These are phyloP conservation scores for Metschnikowia baotianmanensis DNA, from an alignment of 805 yeast genomes.

Conservation along the genomic window DNA sequence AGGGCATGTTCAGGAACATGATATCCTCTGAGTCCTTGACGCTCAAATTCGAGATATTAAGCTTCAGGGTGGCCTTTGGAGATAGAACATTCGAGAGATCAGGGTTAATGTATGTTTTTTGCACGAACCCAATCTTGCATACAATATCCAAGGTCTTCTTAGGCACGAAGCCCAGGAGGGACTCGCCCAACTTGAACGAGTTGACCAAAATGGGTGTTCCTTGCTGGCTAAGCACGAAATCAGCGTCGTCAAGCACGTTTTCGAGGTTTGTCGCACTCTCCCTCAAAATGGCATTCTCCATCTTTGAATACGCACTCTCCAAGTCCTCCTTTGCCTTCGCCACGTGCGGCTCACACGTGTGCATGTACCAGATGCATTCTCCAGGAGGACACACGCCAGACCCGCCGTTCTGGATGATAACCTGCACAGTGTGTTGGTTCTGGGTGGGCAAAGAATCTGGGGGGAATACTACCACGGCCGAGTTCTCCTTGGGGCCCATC, in stretches of 20 bases:
- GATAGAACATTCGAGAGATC: slow-evolving; percentile 40
- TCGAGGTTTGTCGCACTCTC: slow-evolving; percentile 65
- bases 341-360: slow-evolving; percentile 67
- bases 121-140: slow-evolving; percentile 41
- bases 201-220: slow-evolving; percentile 68
- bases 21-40: slow-evolving; percentile 23
- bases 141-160: slow-evolving; percentile 56
- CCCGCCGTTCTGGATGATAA: slow-evolving; percentile 81
- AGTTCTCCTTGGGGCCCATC: slow-evolving; percentile 81
- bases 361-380: slow-evolving; percentile 86
- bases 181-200: slow-evolving; percentile 82
- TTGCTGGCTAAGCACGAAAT: slow-evolving; percentile 29
- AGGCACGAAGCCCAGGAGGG: slow-evolving; percentile 82
- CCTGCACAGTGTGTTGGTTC: slow-evolving; percentile 79
- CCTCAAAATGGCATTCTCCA: slow-evolving; percentile 77
- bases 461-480: slow-evolving; percentile 91
- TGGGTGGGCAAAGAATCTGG: slow-evolving; percentile 67
- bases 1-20: slow-evolving; percentile 60
- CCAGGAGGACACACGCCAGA: slow-evolving; percentile 85
- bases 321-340: slow-evolving; percentile 71
- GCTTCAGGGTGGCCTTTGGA: slow-evolving; percentile 22
- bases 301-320: slow-evolving; percentile 72
- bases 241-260: slow-evolving; percentile 32
- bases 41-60: slow-evolving; percentile 22
- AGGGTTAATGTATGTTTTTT: slow-evolving; percentile 35